phyloP scores from a whole-genome alignment of 2,329 filamentous ascomycete genomes.

The Colletotrichum coccodes region DNA sequence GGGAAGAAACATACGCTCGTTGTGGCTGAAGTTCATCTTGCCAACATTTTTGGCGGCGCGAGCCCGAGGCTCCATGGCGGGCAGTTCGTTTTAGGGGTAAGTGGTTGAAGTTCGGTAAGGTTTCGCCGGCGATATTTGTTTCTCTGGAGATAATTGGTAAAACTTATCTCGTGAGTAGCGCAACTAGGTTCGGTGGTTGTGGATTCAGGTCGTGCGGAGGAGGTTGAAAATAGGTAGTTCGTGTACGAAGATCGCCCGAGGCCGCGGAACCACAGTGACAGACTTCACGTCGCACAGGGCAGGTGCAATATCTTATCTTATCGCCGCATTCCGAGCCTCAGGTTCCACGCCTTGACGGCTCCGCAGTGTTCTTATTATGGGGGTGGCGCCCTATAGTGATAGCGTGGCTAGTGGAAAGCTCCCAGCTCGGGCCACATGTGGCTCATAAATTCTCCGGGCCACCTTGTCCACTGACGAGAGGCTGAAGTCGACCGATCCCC shows the following conservation, averaged over 20 bases:
- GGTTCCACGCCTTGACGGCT: not conserved
- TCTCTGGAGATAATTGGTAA: not conserved
- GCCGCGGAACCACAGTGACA: slow-evolving; percentile 12
- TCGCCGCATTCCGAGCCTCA: not conserved
- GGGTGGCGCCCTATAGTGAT: not conserved
- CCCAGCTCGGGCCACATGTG: slow-evolving; percentile 19
- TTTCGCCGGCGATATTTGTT: not conserved
- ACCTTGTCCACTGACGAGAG: slow-evolving; percentile 30
- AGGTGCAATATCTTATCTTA: slow-evolving; percentile 3
- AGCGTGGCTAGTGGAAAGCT: slow-evolving; percentile 2
- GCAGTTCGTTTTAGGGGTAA: not conserved
- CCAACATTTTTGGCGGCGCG: slow-evolving; percentile 83
- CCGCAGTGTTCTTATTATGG: not conserved
- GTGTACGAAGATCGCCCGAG: not conserved
- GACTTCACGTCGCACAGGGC: slow-evolving; percentile 4
- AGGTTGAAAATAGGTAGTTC: not conserved
- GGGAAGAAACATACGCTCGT: slow-evolving; percentile 68
- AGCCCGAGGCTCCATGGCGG: slow-evolving; percentile 79
- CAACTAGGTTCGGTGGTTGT: not conserved
- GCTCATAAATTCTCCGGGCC: slow-evolving; percentile 22
- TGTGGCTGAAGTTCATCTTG: slow-evolving; percentile 81
- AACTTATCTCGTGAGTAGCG: too few relatives aligned
- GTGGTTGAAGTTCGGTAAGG: not conserved
- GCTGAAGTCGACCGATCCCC: slow-evolving; percentile 13
- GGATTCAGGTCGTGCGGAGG: not conserved